phyloP scores from a whole-genome alignment of 768 basidiomycete genomes.

The Phaeotremella fagi region DNA sequence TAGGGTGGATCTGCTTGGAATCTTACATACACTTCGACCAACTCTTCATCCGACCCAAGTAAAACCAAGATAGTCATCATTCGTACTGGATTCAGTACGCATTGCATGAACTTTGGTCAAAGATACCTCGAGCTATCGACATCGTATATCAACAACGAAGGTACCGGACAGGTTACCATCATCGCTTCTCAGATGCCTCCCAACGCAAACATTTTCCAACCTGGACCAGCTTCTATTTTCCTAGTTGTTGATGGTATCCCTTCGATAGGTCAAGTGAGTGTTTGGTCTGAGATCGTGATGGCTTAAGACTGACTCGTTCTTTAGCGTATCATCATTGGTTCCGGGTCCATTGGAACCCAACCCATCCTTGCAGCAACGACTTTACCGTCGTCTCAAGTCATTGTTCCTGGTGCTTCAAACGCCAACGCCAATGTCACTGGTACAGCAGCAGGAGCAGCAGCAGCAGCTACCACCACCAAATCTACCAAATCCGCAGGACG shows the following conservation, averaged over 20 bases:
- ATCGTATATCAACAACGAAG: conserved; percentile 70
- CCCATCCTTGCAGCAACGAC: conserved; percentile 19
- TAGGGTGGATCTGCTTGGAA: conserved; percentile 72
- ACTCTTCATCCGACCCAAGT: conserved; percentile 66
- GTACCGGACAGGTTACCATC: conserved; percentile 68
- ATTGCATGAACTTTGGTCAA: conserved; percentile 63
- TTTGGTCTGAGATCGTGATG: too few relatives aligned
- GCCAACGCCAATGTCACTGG: background rate
- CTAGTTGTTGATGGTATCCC: conserved; percentile 44
- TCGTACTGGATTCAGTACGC: conserved; percentile 61
- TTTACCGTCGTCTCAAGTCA: conserved; percentile 28
- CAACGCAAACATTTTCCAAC: conserved; percentile 63
- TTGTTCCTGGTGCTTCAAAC: conserved; percentile 7
- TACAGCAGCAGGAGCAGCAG: background rate
- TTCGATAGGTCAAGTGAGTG: conserved; percentile 33
- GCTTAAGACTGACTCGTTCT: too few relatives aligned
- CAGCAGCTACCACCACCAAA: background rate
- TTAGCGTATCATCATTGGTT: conserved; percentile 36
- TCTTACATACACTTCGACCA: conserved; percentile 62
- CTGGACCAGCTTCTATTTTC: conserved; percentile 44
- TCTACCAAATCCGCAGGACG: background rate
- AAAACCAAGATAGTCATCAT: conserved; percentile 64
- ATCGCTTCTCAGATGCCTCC: conserved; percentile 78
- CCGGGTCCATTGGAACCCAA: conserved; percentile 35
- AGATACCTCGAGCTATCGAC: conserved; percentile 74